Evolutionary conservation across 768 basidiomycete genomes (phyloP).

Genomic region (Hypholoma fasciculare): DNA sequence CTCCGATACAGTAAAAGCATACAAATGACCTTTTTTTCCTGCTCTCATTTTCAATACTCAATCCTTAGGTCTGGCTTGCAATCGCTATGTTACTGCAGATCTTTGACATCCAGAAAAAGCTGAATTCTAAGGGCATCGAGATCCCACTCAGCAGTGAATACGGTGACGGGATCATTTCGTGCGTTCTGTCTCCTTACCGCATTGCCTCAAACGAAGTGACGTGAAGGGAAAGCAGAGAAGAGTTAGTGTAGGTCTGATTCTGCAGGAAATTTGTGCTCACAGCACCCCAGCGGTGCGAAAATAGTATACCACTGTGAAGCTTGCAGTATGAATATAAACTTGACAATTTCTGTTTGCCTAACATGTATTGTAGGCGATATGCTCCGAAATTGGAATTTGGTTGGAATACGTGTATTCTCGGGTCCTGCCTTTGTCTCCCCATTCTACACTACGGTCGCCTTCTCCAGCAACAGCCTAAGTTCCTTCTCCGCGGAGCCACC

Average conservation of each 20-base stretch:
- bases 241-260: too few species aligned
- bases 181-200: neutral
- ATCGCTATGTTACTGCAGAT: neutral
- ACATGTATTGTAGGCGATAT: too few species aligned
- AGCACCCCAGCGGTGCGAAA: too few species aligned
- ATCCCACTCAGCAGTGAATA: neutral
- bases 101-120: neutral
- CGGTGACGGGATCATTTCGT: neutral
- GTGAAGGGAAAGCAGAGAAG: too few species aligned
- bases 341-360: too few species aligned
- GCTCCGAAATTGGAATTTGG: too few species aligned
- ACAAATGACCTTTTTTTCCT: neutral
- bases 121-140: neutral
- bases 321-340: too few species aligned
- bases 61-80: neutral
- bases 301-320: too few species aligned
- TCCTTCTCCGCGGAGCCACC: constrained; percentile 5
- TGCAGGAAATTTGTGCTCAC: too few species aligned
- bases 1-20: neutral
- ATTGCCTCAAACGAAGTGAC: too few species aligned
- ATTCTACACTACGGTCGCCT: neutral
- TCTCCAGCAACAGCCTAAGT: neutral
- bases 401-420: too few species aligned
- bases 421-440: too few species aligned
- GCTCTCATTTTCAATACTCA: neutral